Conservation (phyloP, 345 rosid genomes). For the Nasturtium officinale region DNA sequence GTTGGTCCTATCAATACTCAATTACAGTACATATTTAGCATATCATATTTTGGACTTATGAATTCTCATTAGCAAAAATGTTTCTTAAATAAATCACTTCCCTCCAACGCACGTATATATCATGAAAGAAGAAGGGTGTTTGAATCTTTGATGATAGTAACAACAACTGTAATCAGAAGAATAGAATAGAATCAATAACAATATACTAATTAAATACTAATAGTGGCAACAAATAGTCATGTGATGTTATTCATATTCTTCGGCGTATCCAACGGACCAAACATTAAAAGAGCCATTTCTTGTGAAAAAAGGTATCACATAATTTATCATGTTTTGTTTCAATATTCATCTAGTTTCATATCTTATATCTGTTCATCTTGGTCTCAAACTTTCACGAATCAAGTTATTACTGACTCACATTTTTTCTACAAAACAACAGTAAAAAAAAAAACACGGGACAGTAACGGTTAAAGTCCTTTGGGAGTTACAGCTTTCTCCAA, state of each 20-base stretch:
- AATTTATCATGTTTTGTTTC: background rate
- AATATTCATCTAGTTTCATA: background rate
- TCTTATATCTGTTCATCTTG: background rate
- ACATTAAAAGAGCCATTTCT: constrained; percentile 9
- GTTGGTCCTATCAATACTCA: background rate
- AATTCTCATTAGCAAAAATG: no score
- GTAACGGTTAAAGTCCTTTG: no score
- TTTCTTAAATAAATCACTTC: background rate
- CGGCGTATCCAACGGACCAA: constrained; percentile 38
- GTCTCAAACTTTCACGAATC: constrained; percentile 14
- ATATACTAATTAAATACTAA: constrained; percentile 6
- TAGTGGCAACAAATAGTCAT: constrained; percentile 32
- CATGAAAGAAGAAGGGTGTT: constrained; percentile 18
- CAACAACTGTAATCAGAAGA: constrained; percentile 29
- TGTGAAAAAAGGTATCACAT: background rate
- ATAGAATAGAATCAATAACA: background rate
- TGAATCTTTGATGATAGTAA: background rate
- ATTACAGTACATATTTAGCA: background rate
- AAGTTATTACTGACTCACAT: constrained; percentile 23
- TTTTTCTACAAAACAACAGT: background rate
- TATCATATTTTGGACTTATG: background rate
- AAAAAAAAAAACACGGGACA: constrained; percentile 12
- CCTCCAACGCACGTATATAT: background rate
- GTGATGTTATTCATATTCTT: constrained; percentile 27
- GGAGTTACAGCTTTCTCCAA: background rate